Conservation (phyloP, 2,329 filamentous ascomycete species). For the Neophaeococcomyces mojaviensis region DNA sequence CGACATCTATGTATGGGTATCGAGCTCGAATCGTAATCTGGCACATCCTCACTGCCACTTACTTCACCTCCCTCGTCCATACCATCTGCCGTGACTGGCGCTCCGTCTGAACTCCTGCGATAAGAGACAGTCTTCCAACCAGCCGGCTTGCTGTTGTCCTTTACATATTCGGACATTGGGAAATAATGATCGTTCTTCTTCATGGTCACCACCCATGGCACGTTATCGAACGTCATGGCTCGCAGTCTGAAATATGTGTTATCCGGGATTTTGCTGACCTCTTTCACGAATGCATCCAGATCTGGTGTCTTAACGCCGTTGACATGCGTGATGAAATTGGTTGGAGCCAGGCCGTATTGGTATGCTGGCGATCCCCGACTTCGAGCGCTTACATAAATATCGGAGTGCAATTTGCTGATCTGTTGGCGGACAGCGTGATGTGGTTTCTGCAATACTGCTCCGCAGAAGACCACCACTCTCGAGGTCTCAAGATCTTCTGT, state of each 20-base stretch:
- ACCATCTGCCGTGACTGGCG: conserved; percentile 38
- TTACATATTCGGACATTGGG: conserved; percentile 58
- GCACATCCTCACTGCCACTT: conserved; percentile 24
- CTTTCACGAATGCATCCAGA: conserved; percentile 68
- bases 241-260: conserved; percentile 97
- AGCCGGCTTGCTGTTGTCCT: conserved; percentile 44
- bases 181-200: conserved; percentile 99
- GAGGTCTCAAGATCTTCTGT: conserved; percentile 89
- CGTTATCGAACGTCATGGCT: conserved; percentile 96
- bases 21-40: neutral
- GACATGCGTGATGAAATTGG: conserved; percentile 95
- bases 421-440: conserved; percentile 96
- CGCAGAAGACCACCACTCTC: conserved; percentile 88
- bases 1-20: too few relatives aligned
- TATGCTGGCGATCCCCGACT: conserved; percentile 76
- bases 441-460: conserved; percentile 83
- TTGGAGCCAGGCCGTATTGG: conserved; percentile 86
- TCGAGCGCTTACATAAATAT: conserved; percentile 88
- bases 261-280: conserved; percentile 81
- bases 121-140: conserved; percentile 54
- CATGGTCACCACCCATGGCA: conserved; percentile 99
- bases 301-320: conserved; percentile 82
- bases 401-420: conserved; percentile 90
- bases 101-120: conserved; percentile 34
- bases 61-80: conserved; percentile 38